These are phyloP conservation scores for Verbena officinalis DNA, from an alignment of 257 asterid species.

Conservation along the genomic window DNA sequence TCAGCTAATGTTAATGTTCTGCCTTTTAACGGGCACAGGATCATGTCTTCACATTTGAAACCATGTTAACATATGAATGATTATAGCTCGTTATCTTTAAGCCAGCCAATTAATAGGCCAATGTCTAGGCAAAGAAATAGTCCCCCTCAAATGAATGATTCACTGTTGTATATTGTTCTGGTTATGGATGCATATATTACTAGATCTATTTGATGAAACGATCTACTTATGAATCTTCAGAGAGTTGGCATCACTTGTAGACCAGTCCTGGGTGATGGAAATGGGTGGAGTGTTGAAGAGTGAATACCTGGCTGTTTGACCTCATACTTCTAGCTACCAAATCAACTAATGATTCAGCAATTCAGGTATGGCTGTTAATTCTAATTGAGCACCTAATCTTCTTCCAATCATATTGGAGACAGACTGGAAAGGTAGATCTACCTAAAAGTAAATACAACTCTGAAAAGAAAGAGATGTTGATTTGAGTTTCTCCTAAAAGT, in stretches of 20 bases:
- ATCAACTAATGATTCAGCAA: slow-evolving; percentile 31
- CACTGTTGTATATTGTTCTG: background rate
- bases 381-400: slow-evolving; percentile 14
- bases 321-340: slow-evolving; percentile 23
- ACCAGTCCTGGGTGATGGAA: slow-evolving; percentile 96
- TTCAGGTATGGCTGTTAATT: slow-evolving; percentile 39
- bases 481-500: slow-evolving; percentile 24
- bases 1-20: background rate
- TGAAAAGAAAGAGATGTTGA: slow-evolving; percentile 14
- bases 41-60: background rate
- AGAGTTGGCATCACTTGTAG: slow-evolving; percentile 84
- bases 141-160: slow-evolving; percentile 18
- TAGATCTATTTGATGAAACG: slow-evolving; percentile 17
- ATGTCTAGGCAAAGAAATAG: slow-evolving; percentile 23
- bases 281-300: slow-evolving; percentile 78
- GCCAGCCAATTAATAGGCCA: slow-evolving; percentile 22
- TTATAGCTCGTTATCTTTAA: background rate
- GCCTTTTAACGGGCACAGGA: slow-evolving; percentile 6
- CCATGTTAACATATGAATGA: background rate
- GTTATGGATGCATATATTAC: slow-evolving; percentile 1
- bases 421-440: slow-evolving; percentile 22
- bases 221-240: slow-evolving; percentile 44
- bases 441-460: slow-evolving; percentile 7
- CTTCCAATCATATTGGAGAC: slow-evolving; percentile 21
- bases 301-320: slow-evolving; percentile 47